Percentiles rank a stretch among this genome's conserved stretches.
These are phyloP conservation scores for Penicillium janthinellum DNA, from an alignment of 2,329 filamentous ascomycete species.

Conservation along the genomic window DNA sequence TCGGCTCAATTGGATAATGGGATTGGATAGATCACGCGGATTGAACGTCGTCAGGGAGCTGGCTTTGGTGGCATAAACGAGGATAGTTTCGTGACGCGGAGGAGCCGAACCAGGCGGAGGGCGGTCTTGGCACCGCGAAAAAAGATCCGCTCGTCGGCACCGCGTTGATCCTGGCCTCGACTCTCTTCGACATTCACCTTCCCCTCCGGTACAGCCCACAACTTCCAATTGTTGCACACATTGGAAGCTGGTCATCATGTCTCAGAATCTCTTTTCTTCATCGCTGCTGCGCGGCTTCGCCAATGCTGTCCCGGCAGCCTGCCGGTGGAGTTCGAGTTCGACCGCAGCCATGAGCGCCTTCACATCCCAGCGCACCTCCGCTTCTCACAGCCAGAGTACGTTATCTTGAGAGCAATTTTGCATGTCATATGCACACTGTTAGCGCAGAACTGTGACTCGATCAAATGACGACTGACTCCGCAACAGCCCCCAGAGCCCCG, in stretches of 20 bases:
- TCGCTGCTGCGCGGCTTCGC: conserved; percentile 30
- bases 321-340: conserved; percentile 43
- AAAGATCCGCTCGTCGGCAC: conserved; percentile 29
- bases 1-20: not conserved
- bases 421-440: not conserved
- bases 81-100: conserved; percentile 26
- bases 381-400: conserved; percentile 23
- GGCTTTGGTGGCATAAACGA: not conserved
- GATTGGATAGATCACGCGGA: not conserved
- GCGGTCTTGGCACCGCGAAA: conserved; percentile 35
- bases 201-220: not conserved
- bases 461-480: not conserved
- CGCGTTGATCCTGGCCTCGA: conserved; percentile 18
- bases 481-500: conserved; percentile 23
- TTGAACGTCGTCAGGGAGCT: not conserved
- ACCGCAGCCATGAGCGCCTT: conserved; percentile 33
- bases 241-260: conserved; percentile 26
- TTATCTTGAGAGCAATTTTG: not conserved
- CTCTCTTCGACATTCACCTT: not conserved
- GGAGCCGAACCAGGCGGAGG: conserved; percentile 25
- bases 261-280: conserved; percentile 32
- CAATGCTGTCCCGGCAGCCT: conserved; percentile 26
- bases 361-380: conserved; percentile 27
- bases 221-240: not conserved
- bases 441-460: too few relatives aligned